phyloP scores from a whole-genome alignment of 2,329 filamentous ascomycete genomes.

The Ascochyta koolunga region DNA sequence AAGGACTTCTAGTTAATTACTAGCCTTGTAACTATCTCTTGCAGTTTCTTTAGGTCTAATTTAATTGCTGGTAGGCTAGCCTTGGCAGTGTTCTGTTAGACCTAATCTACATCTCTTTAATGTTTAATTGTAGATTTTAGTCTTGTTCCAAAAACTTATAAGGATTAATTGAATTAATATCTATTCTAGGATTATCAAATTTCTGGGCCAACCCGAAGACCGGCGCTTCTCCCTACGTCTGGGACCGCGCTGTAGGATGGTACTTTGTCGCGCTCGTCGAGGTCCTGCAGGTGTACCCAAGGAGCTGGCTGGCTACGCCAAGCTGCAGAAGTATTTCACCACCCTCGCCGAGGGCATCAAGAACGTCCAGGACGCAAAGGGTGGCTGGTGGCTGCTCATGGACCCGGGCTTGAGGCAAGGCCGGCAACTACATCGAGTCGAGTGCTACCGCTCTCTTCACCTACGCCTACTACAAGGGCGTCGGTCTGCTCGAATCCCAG shows the following conservation, averaged over 20 bases:
- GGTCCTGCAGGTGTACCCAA: constrained; percentile 55
- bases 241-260: constrained; percentile 48
- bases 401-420: constrained; percentile 51
- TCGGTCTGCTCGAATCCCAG: constrained; percentile 40
- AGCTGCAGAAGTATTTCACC: constrained; percentile 50
- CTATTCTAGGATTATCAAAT: too few relatives aligned
- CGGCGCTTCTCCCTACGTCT: constrained; percentile 46
- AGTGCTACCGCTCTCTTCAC: constrained; percentile 62
- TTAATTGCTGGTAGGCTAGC: too few relatives aligned
- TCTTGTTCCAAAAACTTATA: too few relatives aligned
- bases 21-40: too few relatives aligned
- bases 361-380: constrained; percentile 51
- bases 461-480: constrained; percentile 45
- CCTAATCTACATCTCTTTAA: too few relatives aligned
- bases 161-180: too few relatives aligned
- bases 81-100: too few relatives aligned
- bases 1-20: too few relatives aligned
- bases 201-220: constrained; percentile 46
- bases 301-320: constrained; percentile 44
- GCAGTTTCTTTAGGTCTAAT: too few relatives aligned
- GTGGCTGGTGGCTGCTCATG: constrained; percentile 67
- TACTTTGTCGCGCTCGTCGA: constrained; percentile 54
- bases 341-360: constrained; percentile 53
- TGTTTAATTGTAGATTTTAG: too few relatives aligned
- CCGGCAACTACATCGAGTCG: constrained; percentile 67